phyloP scores from a whole-genome alignment of 352 stramenopile genomes.

The Phytopythium aichiense region DNA sequence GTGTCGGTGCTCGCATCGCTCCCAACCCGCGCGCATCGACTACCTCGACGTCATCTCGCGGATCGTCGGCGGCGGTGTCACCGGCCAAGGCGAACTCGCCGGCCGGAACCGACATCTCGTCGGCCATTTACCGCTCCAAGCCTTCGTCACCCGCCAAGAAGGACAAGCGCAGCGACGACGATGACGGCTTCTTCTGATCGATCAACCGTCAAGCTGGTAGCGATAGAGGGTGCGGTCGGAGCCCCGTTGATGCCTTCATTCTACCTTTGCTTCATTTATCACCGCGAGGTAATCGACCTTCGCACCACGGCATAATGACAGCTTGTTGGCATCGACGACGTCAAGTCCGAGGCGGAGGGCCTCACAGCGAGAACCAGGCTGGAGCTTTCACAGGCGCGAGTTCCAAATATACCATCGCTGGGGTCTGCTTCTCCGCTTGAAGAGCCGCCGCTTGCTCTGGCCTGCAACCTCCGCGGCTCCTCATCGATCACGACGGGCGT shows the following conservation, averaged over 20 bases:
- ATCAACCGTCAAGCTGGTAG: not conserved
- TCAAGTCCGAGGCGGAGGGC: too few relatives aligned
- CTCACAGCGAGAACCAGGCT: too few relatives aligned
- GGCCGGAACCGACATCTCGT: conserved; percentile 22
- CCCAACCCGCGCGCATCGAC: conserved; percentile 5
- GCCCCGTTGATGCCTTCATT: not conserved
- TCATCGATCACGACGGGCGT: not conserved
- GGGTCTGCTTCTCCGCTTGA: not conserved
- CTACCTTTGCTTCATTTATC: not conserved
- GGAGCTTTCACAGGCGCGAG: not conserved
- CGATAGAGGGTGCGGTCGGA: not conserved
- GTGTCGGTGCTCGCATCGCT: conserved; percentile 11
- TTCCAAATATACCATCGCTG: conserved; percentile 1
- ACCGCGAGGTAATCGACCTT: not conserved
- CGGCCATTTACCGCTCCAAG: conserved; percentile 36
- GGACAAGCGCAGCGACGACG: conserved; percentile 9
- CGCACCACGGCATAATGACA: not conserved
- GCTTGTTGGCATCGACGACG: too few relatives aligned
- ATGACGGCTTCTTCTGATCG: conserved; percentile 9
- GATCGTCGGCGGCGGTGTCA: conserved; percentile 3
- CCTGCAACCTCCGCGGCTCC: not conserved
- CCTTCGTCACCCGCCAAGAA: conserved; percentile 19
- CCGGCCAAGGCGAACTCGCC: conserved; percentile 11
- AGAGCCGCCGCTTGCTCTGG: not conserved
- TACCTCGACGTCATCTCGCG: not conserved